Evolutionary conservation across 2,329 filamentous ascomycete genomes (phyloP).

Genomic region (Emergomyces pasteurianus): DNA sequence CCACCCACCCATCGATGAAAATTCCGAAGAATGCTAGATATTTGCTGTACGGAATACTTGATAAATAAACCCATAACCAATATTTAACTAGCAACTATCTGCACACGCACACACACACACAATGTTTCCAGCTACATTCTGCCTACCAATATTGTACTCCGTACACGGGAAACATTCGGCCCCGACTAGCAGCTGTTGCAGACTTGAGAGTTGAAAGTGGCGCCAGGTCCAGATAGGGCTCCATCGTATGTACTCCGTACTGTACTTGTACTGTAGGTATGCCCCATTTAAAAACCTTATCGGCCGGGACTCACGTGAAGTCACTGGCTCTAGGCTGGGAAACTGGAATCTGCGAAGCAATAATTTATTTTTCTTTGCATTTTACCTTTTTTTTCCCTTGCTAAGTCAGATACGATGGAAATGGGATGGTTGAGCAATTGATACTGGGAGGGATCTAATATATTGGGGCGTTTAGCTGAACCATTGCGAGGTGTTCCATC

Average conservation of each 20-base stretch:
- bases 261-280: no score
- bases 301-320: background rate
- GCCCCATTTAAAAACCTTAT: background rate
- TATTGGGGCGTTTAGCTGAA: conserved; percentile 1
- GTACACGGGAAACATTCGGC: background rate
- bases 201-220: background rate
- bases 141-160: background rate
- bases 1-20: no score
- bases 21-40: no score
- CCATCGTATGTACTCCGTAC: no score
- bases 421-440: background rate
- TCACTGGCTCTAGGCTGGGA: background rate
- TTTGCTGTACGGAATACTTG: no score
- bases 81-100: no score
- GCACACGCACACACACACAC: no score
- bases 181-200: background rate
- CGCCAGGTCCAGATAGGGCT: background rate
- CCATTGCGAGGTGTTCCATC: background rate
- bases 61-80: no score
- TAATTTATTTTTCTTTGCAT: background rate
- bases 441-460: background rate
- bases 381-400: background rate
- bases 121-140: background rate
- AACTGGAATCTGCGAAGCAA: background rate
- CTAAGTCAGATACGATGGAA: background rate